Evolutionary conservation across 352 stramenopile species (phyloP).

Genomic region (Blastocystis sp.): DNA sequence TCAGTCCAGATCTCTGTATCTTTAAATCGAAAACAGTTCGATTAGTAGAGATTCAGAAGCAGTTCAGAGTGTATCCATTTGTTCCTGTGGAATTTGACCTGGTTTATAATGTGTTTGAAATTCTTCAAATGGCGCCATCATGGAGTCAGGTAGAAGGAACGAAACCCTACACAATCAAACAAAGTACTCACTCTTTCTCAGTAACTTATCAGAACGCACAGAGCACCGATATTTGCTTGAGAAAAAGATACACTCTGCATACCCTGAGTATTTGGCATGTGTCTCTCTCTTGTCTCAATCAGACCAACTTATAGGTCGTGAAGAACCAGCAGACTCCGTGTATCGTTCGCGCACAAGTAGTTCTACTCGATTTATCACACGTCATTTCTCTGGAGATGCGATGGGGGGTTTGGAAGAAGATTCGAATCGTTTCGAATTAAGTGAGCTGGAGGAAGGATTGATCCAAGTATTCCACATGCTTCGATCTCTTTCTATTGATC

Average conservation of each 20-base stretch:
- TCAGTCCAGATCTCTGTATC: not conserved
- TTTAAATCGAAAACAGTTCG: not conserved
- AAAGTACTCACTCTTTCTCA: not conserved
- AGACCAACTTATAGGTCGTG: not conserved
- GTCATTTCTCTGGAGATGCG: not conserved
- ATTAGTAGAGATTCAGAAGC: conserved; percentile 3
- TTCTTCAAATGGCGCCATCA: not conserved
- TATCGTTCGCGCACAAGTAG: not conserved
- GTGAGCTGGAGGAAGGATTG: not conserved
- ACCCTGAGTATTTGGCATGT: not conserved
- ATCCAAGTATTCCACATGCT: not conserved
- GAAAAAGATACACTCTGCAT: not conserved
- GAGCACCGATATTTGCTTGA: not conserved
- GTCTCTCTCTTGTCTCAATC: not conserved
- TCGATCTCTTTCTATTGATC: conserved; percentile 12
- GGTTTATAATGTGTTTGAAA: not conserved
- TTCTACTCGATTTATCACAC: not conserved
- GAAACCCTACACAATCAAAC: not conserved
- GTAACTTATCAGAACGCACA: not conserved
- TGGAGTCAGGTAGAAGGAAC: not conserved
- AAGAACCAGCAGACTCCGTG: not conserved
- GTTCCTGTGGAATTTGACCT: not conserved
- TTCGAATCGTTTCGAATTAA: not conserved
- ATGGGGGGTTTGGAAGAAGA: not conserved
- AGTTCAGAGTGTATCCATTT: conserved; percentile 7